These are phyloP conservation scores for Candida piceae DNA, from an alignment of 805 yeast species.

Conservation along the genomic window DNA sequence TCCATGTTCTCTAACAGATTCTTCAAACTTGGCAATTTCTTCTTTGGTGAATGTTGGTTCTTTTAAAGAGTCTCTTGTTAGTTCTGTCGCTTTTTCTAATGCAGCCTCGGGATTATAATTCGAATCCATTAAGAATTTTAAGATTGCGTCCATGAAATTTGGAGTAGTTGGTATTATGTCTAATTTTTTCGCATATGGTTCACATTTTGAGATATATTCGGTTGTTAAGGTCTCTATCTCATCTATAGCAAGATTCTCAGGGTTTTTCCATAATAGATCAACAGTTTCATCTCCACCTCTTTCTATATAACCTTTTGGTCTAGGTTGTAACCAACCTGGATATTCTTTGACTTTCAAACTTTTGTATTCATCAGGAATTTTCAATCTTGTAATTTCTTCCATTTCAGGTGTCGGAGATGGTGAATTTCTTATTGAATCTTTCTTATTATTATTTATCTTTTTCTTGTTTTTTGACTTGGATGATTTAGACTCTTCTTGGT, in stretches of 20 bases:
- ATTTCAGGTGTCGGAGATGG: constrained; percentile 17
- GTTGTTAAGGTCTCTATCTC: constrained; percentile 29
- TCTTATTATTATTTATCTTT: constrained; percentile 10
- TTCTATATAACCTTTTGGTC: constrained; percentile 78
- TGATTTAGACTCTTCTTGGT: constrained; percentile 24
- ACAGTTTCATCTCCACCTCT: constrained; percentile 72
- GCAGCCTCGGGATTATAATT: constrained; percentile 51
- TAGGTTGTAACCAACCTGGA: constrained; percentile 73
- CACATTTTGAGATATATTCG: constrained; percentile 49
- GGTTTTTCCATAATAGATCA: constrained; percentile 62
- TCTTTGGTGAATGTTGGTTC: constrained; percentile 72
- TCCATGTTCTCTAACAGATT: constrained; percentile 66
- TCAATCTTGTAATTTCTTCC: constrained; percentile 18
- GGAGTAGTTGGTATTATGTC: constrained; percentile 60
- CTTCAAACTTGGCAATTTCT: constrained; percentile 68
- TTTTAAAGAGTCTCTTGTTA: constrained; percentile 54
- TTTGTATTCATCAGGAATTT: constrained; percentile 43
- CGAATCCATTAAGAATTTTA: constrained; percentile 47
- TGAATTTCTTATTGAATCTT: constrained; percentile 23
- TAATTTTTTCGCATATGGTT: constrained; percentile 50
- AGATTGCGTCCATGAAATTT: constrained; percentile 73
- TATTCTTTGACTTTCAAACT: constrained; percentile 39
- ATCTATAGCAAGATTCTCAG: constrained; percentile 8
- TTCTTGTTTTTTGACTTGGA: constrained; percentile 15
- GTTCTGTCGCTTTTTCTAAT: constrained; percentile 34